phyloP scores from a whole-genome alignment of 495 filamentous ascomycete species.

The Penicillium psychrofluorescens region DNA sequence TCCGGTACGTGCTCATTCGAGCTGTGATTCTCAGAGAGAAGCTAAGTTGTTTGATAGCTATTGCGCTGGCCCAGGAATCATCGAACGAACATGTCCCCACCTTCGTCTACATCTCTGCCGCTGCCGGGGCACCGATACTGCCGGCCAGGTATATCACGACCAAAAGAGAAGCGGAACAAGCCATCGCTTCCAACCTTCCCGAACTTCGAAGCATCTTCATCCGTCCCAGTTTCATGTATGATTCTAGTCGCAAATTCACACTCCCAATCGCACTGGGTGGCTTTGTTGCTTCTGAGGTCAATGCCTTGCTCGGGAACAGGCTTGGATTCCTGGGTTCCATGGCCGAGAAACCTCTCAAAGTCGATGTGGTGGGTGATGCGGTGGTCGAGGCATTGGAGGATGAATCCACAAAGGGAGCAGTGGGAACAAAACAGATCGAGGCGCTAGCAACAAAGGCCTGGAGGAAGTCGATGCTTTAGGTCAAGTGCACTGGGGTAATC shows the following conservation, averaged over 20 bases:
- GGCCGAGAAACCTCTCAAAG: constrained; percentile 78
- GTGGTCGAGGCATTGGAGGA: constrained; percentile 74
- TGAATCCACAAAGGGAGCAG: constrained; percentile 56
- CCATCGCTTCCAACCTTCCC: constrained; percentile 64
- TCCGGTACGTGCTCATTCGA: constrained; percentile 39
- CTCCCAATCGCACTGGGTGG: constrained; percentile 73
- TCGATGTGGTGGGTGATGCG: constrained; percentile 76
- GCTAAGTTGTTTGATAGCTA: constrained; percentile 33
- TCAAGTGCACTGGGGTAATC: neutral
- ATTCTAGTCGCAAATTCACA: constrained; percentile 72
- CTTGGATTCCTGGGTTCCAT: constrained; percentile 70
- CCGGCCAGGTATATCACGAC: constrained; percentile 82
- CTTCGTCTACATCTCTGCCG: constrained; percentile 85
- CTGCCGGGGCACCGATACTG: constrained; percentile 74
- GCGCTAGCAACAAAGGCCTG: constrained; percentile 66
- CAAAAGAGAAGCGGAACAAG: constrained; percentile 82
- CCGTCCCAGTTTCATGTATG: constrained; percentile 83
- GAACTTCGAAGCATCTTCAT: constrained; percentile 74
- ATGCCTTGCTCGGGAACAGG: constrained; percentile 64
- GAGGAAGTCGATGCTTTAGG: constrained; percentile 74
- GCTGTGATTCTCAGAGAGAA: neutral
- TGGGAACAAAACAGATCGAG: constrained; percentile 65
- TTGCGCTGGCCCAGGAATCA: constrained; percentile 80
- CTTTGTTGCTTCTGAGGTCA: constrained; percentile 60
- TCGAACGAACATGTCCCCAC: constrained; percentile 51